phyloP scores from a whole-genome alignment of 2,329 filamentous ascomycete genomes.

The Pseudogymnoascus destructans region DNA sequence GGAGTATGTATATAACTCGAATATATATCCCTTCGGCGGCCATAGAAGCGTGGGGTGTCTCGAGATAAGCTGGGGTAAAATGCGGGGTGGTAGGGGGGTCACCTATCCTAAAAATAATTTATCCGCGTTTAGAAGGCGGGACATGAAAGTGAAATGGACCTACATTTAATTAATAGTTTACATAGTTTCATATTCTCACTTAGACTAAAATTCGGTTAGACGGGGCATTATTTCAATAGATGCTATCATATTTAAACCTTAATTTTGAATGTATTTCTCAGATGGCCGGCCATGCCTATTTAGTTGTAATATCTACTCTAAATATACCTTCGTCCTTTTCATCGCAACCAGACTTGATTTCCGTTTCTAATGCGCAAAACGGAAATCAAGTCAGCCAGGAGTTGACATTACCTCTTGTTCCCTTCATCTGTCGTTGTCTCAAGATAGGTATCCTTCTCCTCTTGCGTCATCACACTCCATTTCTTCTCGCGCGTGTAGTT shows the following conservation, averaged over 20 bases:
- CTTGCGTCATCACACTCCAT: slow-evolving; percentile 33
- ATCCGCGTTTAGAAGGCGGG: background rate
- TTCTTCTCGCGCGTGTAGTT: slow-evolving; percentile 30
- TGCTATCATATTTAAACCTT: background rate
- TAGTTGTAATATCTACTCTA: background rate
- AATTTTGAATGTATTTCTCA: background rate
- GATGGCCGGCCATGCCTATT: background rate
- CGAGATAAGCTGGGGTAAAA: background rate
- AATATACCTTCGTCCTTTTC: background rate
- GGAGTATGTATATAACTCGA: background rate
- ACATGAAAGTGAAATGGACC: background rate
- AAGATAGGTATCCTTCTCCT: slow-evolving; percentile 35
- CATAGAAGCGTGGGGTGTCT: background rate
- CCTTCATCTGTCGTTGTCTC: slow-evolving; percentile 30
- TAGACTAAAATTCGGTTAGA: background rate
- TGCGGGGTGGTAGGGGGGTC: background rate
- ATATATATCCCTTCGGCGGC: background rate
- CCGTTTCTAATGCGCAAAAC: slow-evolving; percentile 11
- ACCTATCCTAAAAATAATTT: background rate
- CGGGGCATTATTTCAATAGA: background rate
- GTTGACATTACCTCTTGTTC: slow-evolving; percentile 25
- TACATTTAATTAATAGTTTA: background rate
- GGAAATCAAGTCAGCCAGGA: slow-evolving; percentile 8
- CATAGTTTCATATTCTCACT: background rate
- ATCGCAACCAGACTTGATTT: background rate